phyloP scores from a whole-genome alignment of 352 stramenopile species.

The Phytophthora cajani region DNA sequence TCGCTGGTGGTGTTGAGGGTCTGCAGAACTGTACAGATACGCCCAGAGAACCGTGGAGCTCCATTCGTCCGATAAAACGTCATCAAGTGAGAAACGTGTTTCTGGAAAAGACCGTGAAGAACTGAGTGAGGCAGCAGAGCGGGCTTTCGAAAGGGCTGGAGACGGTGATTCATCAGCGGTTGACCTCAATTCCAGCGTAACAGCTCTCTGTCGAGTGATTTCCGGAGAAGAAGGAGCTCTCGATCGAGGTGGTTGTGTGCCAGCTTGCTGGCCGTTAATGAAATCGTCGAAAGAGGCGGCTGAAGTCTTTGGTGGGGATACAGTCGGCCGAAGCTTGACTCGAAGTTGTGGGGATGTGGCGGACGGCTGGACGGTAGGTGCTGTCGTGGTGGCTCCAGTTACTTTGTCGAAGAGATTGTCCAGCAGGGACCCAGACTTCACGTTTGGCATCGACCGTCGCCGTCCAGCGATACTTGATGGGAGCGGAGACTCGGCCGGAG shows the following conservation, averaged over 20 bases:
- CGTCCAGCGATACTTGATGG: background rate
- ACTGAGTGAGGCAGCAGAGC: constrained; percentile 16
- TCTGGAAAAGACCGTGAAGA: constrained; percentile 2
- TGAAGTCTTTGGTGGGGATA: background rate
- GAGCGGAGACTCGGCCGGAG: background rate
- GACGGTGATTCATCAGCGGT: background rate
- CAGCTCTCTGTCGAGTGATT: constrained; percentile 17
- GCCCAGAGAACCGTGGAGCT: constrained; percentile 78
- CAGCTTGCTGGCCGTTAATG: background rate
- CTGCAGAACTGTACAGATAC: constrained; percentile 58
- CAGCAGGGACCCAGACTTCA: constrained; percentile 17
- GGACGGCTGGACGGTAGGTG: background rate
- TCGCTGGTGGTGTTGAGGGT: constrained; percentile 50
- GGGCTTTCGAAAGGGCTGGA: constrained; percentile 11
- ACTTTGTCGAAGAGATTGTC: constrained; percentile 44
- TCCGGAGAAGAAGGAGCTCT: background rate
- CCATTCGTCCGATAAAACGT: constrained; percentile 71
- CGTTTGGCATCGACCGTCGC: constrained; percentile 19
- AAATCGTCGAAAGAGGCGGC: constrained; percentile 11
- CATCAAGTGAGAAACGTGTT: constrained; percentile 47
- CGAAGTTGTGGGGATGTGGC: background rate
- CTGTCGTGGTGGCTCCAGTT: constrained; percentile 2
- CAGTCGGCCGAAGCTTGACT: constrained; percentile 12
- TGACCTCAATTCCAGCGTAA: constrained; percentile 4
- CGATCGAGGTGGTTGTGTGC: background rate